phyloP scores from a whole-genome alignment of 2,329 filamentous ascomycete genomes.

The Diaporthe velutina region DNA sequence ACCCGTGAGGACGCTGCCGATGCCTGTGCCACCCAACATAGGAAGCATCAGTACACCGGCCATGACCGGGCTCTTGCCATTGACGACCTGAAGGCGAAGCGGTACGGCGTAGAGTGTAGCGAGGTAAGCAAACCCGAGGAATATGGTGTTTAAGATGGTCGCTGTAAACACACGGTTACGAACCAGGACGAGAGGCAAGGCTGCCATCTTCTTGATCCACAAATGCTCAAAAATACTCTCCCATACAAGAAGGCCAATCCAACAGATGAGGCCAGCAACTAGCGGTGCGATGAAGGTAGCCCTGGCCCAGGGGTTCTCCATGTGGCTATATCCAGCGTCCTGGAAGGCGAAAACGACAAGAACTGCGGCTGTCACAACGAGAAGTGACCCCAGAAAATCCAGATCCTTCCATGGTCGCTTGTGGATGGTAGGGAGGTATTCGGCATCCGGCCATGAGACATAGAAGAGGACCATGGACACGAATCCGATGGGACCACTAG shows the following conservation, averaged over 20 bases:
- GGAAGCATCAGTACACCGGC: constrained; percentile 66
- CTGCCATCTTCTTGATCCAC: constrained; percentile 52
- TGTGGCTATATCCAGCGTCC: constrained; percentile 53
- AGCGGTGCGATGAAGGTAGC: constrained; percentile 58
- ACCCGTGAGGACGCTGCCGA: constrained; percentile 59
- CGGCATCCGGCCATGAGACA: constrained; percentile 62
- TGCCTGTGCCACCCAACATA: constrained; percentile 62
- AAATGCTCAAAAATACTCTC: constrained; percentile 48
- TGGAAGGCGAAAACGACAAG: constrained; percentile 72
- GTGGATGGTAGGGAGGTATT: constrained; percentile 54
- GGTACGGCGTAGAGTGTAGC: constrained; percentile 64
- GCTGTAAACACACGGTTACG: constrained; percentile 60
- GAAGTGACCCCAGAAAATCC: constrained; percentile 66
- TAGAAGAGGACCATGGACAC: constrained; percentile 62
- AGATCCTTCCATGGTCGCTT: constrained; percentile 62
- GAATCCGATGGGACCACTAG: constrained; percentile 63
- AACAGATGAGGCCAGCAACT: constrained; percentile 51
- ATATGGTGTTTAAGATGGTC: constrained; percentile 58
- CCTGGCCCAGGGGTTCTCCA: constrained; percentile 54
- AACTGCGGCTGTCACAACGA: constrained; percentile 66
- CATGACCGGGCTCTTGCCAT: constrained; percentile 58
- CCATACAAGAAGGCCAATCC: constrained; percentile 56
- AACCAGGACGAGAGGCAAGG: constrained; percentile 63
- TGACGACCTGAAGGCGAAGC: constrained; percentile 63
- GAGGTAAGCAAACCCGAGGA: constrained; percentile 65